Evolutionary conservation across 805 yeast genomes (phyloP), one percentile per base, ranked within the genome.

Genomic region (Hanseniaspora valbyensis): DNA sequence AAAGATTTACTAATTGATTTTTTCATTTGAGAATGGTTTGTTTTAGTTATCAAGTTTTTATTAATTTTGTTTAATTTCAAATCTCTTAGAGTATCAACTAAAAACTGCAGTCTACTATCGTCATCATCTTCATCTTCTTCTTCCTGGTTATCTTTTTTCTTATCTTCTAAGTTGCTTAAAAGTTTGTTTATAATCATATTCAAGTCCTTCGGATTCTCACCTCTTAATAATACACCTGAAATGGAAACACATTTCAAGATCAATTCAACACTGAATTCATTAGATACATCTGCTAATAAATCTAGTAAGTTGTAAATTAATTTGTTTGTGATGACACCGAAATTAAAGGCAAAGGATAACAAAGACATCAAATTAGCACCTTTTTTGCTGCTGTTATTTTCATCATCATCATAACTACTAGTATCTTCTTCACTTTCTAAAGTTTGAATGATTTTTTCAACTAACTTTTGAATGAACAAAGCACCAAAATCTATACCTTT

Each of bases 401-500:
- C 49, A 16, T 52, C 42, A 34, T 55, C 54, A 40, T 49, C 30
- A 13, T 52, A 26, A 7, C 44, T 32, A 19, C 40, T 37, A 9
- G 38, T 44, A 4, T 65, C 60, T 10, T 28, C 32, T 22, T 32
- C 24, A 6, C 28, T 10, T 13, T 38, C 43, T 24, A 50, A 30
- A n/a, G 30, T 26, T 5, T 26, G 13, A 33, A 81, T 80, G 57
- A 84, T 78, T 51, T 70, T 72, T 54, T 85, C 95, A n/a, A 89
- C 83, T 50, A 84, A 61, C 0, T 77, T 71, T 61, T 92, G 98
- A 30, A 88, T 71, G 53, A 88, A 81, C 57, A 70, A 75, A 0
- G 96, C 98, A 53, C 95, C 96, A 63, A 87, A 83, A 54, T 87
- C 95, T 34, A 80, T 77, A 19, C 98, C 97, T 57, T 84, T 83